phyloP scores from a whole-genome alignment of 352 stramenopile genomes.

The Phytopythium sindhum region DNA sequence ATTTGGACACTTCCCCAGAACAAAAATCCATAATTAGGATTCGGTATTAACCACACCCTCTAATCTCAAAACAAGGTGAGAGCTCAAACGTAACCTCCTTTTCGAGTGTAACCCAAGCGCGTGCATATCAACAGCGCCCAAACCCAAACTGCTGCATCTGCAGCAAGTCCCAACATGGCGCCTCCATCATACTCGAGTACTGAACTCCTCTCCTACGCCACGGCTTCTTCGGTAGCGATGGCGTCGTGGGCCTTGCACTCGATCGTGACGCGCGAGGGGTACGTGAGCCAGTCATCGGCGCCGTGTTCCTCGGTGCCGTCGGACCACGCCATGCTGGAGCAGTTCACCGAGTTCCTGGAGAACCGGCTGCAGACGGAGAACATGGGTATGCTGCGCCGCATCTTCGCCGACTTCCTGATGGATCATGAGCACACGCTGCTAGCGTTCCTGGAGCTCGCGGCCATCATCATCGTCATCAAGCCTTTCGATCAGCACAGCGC shows the following conservation, averaged over 20 bases:
- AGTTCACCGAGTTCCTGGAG: conserved; percentile 57
- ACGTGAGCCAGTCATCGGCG: conserved; percentile 23
- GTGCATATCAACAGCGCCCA: not conserved
- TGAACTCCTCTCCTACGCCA: no score
- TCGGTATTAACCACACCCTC: no score
- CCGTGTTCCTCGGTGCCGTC: conserved; percentile 17
- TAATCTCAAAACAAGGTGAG: no score
- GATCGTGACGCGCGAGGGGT: conserved; percentile 30
- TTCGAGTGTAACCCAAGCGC: no score
- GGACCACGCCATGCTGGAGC: conserved; percentile 41
- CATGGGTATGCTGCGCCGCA: conserved; percentile 45
- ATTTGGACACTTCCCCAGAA: no score
- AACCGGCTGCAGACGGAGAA: conserved; percentile 38
- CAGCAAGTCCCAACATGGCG: not conserved
- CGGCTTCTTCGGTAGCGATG: no score
- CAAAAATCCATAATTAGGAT: no score
- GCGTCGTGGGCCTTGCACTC: conserved; percentile 1
- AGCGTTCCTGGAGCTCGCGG: conserved; percentile 29
- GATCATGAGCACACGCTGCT: conserved; percentile 41
- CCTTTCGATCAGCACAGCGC: conserved; percentile 20
- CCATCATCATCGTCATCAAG: conserved; percentile 39
- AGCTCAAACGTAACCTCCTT: no score
- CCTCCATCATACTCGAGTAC: not conserved
- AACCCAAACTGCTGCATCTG: not conserved
- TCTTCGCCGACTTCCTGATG: conserved; percentile 52